Conservation (phyloP, 176 grass and related monocot species). For the Bonia amplexicaulis region DNA sequence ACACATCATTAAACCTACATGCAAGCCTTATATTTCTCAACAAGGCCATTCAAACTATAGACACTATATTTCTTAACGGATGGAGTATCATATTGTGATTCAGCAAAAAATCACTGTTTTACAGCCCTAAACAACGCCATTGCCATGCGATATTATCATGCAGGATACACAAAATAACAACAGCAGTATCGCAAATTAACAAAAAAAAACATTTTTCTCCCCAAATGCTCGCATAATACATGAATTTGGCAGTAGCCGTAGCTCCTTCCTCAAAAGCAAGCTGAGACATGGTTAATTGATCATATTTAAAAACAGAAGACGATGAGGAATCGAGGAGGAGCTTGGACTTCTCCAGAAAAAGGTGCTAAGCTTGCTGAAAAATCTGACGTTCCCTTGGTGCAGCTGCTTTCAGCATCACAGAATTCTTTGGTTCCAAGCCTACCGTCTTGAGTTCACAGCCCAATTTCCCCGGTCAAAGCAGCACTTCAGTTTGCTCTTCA, state of each 20-base stretch:
- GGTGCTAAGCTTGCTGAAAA: conserved; percentile 4
- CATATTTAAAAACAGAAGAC: background rate
- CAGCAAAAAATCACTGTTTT: background rate
- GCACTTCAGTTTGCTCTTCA: background rate
- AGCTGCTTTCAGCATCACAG: conserved; percentile 13
- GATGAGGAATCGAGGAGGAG: background rate
- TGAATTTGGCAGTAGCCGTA: background rate
- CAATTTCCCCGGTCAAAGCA: background rate
- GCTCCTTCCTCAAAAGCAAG: background rate
- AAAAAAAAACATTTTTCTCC: too few relatives aligned
- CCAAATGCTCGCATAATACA: conserved; percentile 17
- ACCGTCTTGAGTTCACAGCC: background rate
- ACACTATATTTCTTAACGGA: too few relatives aligned
- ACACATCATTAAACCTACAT: too few relatives aligned
- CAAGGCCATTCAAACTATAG: too few relatives aligned
- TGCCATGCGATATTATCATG: background rate
- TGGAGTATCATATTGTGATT: background rate
- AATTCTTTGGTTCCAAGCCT: conserved; percentile 5
- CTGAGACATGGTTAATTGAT: background rate
- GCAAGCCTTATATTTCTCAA: too few relatives aligned
- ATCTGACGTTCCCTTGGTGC: background rate
- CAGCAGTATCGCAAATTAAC: background rate
- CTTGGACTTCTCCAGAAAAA: conserved; percentile 14
- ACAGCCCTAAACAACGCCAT: background rate
- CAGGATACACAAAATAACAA: background rate